These are phyloP conservation scores for Microascus cirrosus DNA, from an alignment of 2,329 filamentous ascomycete genomes.

Conservation along the genomic window DNA sequence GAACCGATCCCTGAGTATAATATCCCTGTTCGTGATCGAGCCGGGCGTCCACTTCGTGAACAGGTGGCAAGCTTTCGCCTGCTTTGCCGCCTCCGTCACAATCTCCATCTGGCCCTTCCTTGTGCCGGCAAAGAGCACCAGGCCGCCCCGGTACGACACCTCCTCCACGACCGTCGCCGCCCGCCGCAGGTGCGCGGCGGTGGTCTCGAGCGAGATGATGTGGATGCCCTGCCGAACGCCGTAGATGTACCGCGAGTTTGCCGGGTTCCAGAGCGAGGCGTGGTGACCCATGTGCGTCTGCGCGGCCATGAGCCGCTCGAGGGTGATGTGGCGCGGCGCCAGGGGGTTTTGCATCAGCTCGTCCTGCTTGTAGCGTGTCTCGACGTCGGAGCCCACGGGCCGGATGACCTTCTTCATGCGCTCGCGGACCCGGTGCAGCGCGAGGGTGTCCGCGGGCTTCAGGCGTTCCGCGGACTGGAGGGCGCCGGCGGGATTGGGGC, in stretches of 20 bases:
- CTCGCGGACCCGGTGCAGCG: not conserved
- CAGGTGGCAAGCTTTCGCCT: slow-evolving; percentile 73
- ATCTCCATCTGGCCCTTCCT: slow-evolving; percentile 68
- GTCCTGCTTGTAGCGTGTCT: slow-evolving; percentile 52
- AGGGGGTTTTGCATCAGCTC: slow-evolving; percentile 64
- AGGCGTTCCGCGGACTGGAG: slow-evolving; percentile 19
- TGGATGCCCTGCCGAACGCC: slow-evolving; percentile 81
- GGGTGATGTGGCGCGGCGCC: slow-evolving; percentile 65
- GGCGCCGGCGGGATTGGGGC: slow-evolving; percentile 22
- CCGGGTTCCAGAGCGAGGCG: slow-evolving; percentile 87
- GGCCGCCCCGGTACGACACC: slow-evolving; percentile 68
- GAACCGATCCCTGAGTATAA: slow-evolving; percentile 62
- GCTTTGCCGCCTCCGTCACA: slow-evolving; percentile 69
- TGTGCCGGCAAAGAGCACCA: slow-evolving; percentile 87
- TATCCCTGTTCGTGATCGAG: slow-evolving; percentile 82
- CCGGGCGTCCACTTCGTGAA: slow-evolving; percentile 92
- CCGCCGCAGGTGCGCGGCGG: slow-evolving; percentile 78
- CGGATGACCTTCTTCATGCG: slow-evolving; percentile 25
- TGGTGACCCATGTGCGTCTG: slow-evolving; percentile 87
- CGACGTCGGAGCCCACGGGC: slow-evolving; percentile 34
- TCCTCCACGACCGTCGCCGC: slow-evolving; percentile 88
- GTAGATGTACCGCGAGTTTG: slow-evolving; percentile 88
- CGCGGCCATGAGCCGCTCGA: slow-evolving; percentile 81
- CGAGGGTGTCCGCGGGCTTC: not conserved
- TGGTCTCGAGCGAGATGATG: slow-evolving; percentile 85